A percentile compares a stretch with the other conserved stretches of the same genome.
These are phyloP conservation scores for Rubia yunnanensis DNA, from an alignment of 257 asterid species.

Conservation along the genomic window DNA sequence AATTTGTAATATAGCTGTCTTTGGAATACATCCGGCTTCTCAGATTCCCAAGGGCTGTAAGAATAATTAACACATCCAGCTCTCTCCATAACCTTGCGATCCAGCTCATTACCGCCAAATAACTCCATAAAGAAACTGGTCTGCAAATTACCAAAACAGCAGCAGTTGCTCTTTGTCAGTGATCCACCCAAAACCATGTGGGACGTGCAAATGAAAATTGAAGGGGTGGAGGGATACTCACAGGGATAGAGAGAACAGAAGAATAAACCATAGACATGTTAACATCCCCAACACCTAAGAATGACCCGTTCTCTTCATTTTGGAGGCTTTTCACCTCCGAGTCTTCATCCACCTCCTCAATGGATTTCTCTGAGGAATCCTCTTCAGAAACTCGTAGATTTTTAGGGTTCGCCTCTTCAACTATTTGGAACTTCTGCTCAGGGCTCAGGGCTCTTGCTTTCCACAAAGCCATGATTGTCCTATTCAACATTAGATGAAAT, in stretches of 20 bases:
- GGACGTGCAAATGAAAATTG: not conserved
- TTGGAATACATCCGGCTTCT: conserved; percentile 68
- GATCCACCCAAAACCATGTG: not conserved
- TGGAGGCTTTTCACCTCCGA: conserved; percentile 53
- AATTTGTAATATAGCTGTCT: conserved; percentile 86
- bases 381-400: conserved; percentile 55
- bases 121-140: conserved; percentile 84
- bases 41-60: conserved; percentile 87
- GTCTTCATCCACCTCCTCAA: conserved; percentile 51
- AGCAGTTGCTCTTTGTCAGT: not conserved
- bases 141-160: conserved; percentile 29
- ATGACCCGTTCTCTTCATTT: conserved; percentile 63
- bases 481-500: conserved; percentile 18
- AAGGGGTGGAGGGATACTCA: conserved; percentile 29
- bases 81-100: conserved; percentile 81
- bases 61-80: conserved; percentile 86
- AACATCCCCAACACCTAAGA: conserved; percentile 62
- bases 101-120: conserved; percentile 77
- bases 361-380: conserved; percentile 44
- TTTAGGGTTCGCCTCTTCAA: conserved; percentile 69
- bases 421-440: conserved; percentile 84
- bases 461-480: conserved; percentile 97
- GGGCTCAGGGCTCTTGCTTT: conserved; percentile 88
- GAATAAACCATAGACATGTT: conserved; percentile 65
- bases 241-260: conserved; percentile 74